Evolutionary conservation across 139 green algal genomes (phyloP), one percentile per base, ranked within the genome.

Genomic region (Haematococcus sp.): DNA sequence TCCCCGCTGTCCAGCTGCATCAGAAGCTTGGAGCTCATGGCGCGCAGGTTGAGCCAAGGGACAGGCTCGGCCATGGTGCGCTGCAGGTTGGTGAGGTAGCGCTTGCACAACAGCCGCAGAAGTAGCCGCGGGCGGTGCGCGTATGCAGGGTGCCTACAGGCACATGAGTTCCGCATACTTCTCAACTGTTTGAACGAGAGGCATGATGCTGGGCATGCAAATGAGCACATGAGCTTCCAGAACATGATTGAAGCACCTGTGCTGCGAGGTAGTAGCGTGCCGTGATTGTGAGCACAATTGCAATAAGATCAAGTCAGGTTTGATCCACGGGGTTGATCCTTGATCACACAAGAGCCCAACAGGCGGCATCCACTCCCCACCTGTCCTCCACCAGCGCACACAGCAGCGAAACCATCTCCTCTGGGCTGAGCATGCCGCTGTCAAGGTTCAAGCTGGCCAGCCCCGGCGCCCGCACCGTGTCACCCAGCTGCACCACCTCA

Each of bases 1-100:
- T 67, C 67, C 30, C 72, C 78, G 43, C 54, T 59, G 73, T 83
- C 78, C n/a, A 83, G 60, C 27, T 75, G 70, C 32, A 63, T 68
- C 4, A 72, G 44, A 5, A 72, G 66, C 27, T 35, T 19, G 27
- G 66, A 11, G 25, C 28, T 19, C 23, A 30, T 22, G 23, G 66
- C 46, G 43, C 40, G 40, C 15, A 27, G 11, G 46, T 25, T 55
- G 32, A 71, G 22, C 59, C 59, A 77, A 11, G 72, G 60, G 25
- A 77, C 4, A 1, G 31, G 17, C 7, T 30, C 43, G 3, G 11
- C 16, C 28, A 61, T 44, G 17, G 17, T 7, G 7, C 22, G n/a
- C 19, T 43, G 61, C 61, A 77, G 61, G 22, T 61, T 30, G 19
- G 55, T 31, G 20, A 77, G 44, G 49, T 77, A 43, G 9, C 31